A percentile compares a stretch with the other conserved stretches of the same genome.
Evolutionary conservation across 73 alveolate species (phyloP).

Genomic region (Blepharisma japonicum): DNA sequence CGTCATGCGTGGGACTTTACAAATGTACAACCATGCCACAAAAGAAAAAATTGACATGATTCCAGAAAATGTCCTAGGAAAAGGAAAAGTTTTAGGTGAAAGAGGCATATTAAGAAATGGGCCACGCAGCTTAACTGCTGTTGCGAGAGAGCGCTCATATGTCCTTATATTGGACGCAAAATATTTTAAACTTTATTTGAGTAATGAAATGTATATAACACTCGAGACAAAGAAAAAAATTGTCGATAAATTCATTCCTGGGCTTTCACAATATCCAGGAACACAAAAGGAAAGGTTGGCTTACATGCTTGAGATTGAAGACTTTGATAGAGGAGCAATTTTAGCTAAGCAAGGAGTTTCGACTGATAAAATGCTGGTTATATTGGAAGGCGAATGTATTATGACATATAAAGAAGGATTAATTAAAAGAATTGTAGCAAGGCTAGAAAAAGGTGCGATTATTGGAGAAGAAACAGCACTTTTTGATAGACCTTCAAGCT

Average conservation of each 20-base stretch:
- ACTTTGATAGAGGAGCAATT: background rate
- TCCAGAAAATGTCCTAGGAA: background rate
- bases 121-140: background rate
- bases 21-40: background rate
- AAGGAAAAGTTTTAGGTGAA: slow-evolving; percentile 22
- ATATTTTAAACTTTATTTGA: background rate
- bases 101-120: slow-evolving; percentile 10
- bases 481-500: background rate
- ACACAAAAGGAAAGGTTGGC: slow-evolving; percentile 8
- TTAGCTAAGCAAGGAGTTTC: background rate
- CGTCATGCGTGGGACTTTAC: background rate
- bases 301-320: background rate
- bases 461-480: background rate
- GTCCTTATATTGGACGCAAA: background rate
- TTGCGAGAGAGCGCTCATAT: background rate
- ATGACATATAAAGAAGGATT: background rate
- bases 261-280: background rate
- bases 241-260: slow-evolving; percentile 7
- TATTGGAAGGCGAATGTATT: background rate
- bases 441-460: background rate
- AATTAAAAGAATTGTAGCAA: background rate
- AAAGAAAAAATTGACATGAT: background rate
- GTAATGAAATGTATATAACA: background rate
- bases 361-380: background rate
- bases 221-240: background rate